Evolutionary conservation across 2,329 filamentous ascomycete genomes (phyloP), one percentile per base, ranked within the genome.

Genomic region (Chrysosporium keratinophilum): DNA sequence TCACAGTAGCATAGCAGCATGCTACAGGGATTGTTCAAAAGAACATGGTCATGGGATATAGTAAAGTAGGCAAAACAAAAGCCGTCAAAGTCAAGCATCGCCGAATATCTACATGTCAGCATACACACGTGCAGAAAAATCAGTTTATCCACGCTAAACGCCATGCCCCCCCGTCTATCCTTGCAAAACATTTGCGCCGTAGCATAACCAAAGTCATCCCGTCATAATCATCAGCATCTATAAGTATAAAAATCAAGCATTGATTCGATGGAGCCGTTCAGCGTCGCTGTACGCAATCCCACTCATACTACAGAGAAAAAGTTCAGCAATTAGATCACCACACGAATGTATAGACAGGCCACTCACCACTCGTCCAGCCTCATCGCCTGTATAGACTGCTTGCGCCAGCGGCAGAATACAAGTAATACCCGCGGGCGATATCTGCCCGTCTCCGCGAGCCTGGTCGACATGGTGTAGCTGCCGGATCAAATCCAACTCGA

Each of bases 341-440:
- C 35, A 31, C 3, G n/a, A 39, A 14, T 15, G 19, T 15, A 6
- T 9, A 12, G 20, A 23, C n/a, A 20, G 15, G 31, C 31, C 31
- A 80, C 83, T 80, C 66, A 93, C 87, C 70, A 98, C 91, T 75
- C 84, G 79, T 31, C 93, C 93, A 59, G 89, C 85, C 59, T 97
- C 93, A 72, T 97, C 93, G 2, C 91, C 93, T 0, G 90, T 95
- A 69, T 96, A 97, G 9, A 97, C 83, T 57, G 84, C 79, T 58
- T 85, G 83, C 51, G 87, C 82, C 78, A 90, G 86, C 2, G 91
- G 86, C 54, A 87, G 77, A 50, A 98, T 86, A 65, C 87, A 94
- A 37, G 87, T 95, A 57, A 97, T 90, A 0, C 84, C 83, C 1
- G 85, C 83, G 40, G 62, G 65, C 55, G 74, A 75, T 58, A 77